Evolutionary conservation across 164 flowering plant genomes (phyloP).

Genomic region (Umbilicus rupestris): DNA sequence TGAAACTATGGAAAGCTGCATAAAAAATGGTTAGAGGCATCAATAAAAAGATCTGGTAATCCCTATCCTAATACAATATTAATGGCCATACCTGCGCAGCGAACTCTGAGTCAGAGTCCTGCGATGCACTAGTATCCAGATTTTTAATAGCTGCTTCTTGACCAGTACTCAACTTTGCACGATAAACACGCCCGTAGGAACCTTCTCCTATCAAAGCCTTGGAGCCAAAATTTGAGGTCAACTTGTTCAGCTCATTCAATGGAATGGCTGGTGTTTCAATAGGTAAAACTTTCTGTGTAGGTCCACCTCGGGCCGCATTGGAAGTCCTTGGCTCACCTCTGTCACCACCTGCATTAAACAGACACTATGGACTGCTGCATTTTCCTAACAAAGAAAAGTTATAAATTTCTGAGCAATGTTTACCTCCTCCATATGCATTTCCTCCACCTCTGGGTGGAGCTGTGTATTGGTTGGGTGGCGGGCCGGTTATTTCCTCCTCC

Average conservation of each 20-base stretch:
- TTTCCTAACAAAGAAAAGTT: neutral
- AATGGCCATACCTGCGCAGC: slow-evolving; percentile 52
- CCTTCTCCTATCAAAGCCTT: slow-evolving; percentile 87
- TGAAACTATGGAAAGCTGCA: slow-evolving; percentile 55
- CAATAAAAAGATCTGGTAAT: neutral
- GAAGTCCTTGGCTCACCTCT: slow-evolving; percentile 45
- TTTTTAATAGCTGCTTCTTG: slow-evolving; percentile 54
- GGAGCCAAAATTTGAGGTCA: slow-evolving; percentile 52
- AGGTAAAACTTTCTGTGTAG: slow-evolving; percentile 55
- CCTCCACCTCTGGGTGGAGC: slow-evolving; percentile 8
- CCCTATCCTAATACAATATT: neutral
- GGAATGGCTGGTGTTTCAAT: slow-evolving; percentile 61
- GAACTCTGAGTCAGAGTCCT: slow-evolving; percentile 61
- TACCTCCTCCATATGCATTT: slow-evolving; percentile 10
- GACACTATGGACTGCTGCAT: neutral
- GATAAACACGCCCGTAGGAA: slow-evolving; percentile 70
- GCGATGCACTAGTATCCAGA: slow-evolving; percentile 48
- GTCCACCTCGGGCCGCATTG: slow-evolving; percentile 28
- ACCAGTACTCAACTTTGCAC: slow-evolving; percentile 45
- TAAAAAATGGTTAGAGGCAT: neutral
- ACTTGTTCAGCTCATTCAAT: slow-evolving; percentile 48
- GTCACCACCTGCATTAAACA: slow-evolving; percentile 27
- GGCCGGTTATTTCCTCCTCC: slow-evolving; percentile 9
- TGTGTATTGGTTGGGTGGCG: slow-evolving; percentile 8
- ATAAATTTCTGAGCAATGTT: neutral